Percentiles rank a stretch among this genome's conserved stretches.
These are phyloP conservation scores for Aspergillus sp. DNA, from an alignment of 2,329 filamentous ascomycete species.

Conservation along the genomic window DNA sequence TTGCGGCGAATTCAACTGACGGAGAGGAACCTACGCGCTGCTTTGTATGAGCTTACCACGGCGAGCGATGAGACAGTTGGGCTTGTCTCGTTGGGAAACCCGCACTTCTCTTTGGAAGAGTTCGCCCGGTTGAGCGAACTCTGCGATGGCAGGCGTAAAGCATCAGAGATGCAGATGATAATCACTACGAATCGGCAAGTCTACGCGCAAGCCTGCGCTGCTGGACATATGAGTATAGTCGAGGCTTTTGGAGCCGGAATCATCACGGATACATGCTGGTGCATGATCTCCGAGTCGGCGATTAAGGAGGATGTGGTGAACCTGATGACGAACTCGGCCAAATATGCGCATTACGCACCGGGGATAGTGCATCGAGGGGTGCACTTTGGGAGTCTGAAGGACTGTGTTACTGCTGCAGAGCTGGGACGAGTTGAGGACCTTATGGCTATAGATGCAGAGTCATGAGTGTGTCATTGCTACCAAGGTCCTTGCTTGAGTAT, in stretches of 20 bases:
- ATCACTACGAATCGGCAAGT: slow-evolving; percentile 24
- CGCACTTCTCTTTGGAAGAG: slow-evolving; percentile 45
- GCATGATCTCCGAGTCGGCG: slow-evolving; percentile 45
- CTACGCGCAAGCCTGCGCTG: slow-evolving; percentile 22
- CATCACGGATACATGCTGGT: slow-evolving; percentile 51
- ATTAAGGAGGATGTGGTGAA: slow-evolving; percentile 27
- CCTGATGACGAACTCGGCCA: slow-evolving; percentile 49
- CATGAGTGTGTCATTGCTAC: not conserved
- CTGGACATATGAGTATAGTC: slow-evolving; percentile 30
- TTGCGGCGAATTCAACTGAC: not conserved
- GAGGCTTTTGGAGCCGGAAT: slow-evolving; percentile 40
- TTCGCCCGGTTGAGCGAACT: slow-evolving; percentile 33
- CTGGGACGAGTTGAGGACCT: not conserved
- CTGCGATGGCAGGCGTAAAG: slow-evolving; percentile 27
- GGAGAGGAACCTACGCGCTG: not conserved
- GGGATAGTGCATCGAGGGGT: slow-evolving; percentile 24
- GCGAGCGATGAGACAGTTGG: slow-evolving; percentile 24
- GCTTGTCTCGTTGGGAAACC: slow-evolving; percentile 47
- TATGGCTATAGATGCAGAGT: not conserved
- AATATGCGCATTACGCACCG: slow-evolving; percentile 47
- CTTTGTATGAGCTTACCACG: slow-evolving; percentile 23
- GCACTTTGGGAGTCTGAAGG: slow-evolving; percentile 26
- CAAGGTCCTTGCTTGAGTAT: not conserved
- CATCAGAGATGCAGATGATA: slow-evolving; percentile 5
- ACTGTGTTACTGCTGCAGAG: slow-evolving; percentile 25